These are phyloP conservation scores for Leptographium galeiforme DNA, from an alignment of 2,329 filamentous ascomycete genomes.

Conservation along the genomic window DNA sequence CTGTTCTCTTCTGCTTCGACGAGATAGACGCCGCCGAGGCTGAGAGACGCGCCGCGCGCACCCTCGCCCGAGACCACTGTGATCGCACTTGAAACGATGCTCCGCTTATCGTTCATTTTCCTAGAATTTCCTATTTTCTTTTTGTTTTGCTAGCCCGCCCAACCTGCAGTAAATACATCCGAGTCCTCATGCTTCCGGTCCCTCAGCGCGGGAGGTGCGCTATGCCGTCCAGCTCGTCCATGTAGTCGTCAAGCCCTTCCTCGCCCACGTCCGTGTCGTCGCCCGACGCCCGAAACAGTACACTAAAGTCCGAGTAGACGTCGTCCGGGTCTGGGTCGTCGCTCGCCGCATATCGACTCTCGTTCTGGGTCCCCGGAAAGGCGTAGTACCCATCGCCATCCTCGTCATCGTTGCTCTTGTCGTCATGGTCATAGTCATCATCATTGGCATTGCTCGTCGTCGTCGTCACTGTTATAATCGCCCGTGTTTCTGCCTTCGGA, in stretches of 20 bases:
- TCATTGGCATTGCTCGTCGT: too few species aligned
- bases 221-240: conserved; percentile 43
- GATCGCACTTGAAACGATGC: not conserved
- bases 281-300: conserved; percentile 29
- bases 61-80: not conserved
- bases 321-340: conserved; percentile 23
- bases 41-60: not conserved
- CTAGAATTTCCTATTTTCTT: not conserved
- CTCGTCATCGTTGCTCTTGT: conserved; percentile 9
- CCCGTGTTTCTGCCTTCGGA: too few species aligned
- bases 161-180: not conserved
- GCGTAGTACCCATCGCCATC: conserved; percentile 31
- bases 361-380: conserved; percentile 32
- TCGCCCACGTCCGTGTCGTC: conserved; percentile 17
- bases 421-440: too few species aligned
- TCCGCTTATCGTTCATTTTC: too few species aligned
- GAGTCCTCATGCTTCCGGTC: not conserved
- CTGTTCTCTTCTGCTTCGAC: conserved; percentile 4
- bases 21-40: not conserved
- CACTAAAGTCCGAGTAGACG: conserved; percentile 41
- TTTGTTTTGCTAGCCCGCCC: not conserved
- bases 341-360: conserved; percentile 27
- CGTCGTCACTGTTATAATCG: too few species aligned
- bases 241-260: conserved; percentile 36
- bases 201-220: conserved; percentile 23